These are phyloP conservation scores for Omphalea diandra DNA, from an alignment of 441 rosid species.

Conservation along the genomic window DNA sequence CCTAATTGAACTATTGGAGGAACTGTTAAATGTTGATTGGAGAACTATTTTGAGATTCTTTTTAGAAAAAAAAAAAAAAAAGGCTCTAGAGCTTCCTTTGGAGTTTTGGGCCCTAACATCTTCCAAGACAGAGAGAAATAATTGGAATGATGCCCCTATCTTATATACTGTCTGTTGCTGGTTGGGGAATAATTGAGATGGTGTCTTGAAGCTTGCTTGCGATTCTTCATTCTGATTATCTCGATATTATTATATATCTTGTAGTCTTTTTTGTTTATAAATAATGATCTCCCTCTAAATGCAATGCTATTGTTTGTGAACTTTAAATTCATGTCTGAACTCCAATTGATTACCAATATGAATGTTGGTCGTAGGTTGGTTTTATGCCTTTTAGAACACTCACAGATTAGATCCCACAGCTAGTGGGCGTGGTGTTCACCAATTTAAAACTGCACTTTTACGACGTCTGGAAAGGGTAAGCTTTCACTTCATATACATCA, in stretches of 20 bases:
- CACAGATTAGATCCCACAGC: slow-evolving; percentile 96
- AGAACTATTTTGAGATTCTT: neutral
- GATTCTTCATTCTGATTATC: neutral
- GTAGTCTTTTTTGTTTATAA: neutral
- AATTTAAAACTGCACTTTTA: slow-evolving; percentile 95
- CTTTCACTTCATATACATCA: neutral
- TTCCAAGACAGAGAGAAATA: neutral
- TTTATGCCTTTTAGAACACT: slow-evolving; percentile 96
- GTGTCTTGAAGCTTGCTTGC: neutral
- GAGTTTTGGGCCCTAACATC: neutral
- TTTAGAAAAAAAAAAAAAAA: no score
- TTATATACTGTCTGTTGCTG: neutral
- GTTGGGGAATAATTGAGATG: neutral
- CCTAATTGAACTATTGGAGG: neutral
- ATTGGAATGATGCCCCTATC: neutral
- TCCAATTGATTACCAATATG: slow-evolving; percentile 6
- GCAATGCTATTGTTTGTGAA: neutral
- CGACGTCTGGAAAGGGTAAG: slow-evolving; percentile 95
- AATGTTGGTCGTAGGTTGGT: slow-evolving; percentile 62
- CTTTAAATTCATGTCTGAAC: neutral
- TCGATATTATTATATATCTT: neutral
- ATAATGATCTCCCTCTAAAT: neutral
- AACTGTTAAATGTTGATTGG: neutral
- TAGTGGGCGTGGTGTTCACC: slow-evolving; percentile 97
- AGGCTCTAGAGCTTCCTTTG: neutral